A percentile compares a stretch with the other conserved stretches of the same genome.
phyloP scores from a whole-genome alignment of 2,329 filamentous ascomycete species.

The Epichloe bromicola region DNA sequence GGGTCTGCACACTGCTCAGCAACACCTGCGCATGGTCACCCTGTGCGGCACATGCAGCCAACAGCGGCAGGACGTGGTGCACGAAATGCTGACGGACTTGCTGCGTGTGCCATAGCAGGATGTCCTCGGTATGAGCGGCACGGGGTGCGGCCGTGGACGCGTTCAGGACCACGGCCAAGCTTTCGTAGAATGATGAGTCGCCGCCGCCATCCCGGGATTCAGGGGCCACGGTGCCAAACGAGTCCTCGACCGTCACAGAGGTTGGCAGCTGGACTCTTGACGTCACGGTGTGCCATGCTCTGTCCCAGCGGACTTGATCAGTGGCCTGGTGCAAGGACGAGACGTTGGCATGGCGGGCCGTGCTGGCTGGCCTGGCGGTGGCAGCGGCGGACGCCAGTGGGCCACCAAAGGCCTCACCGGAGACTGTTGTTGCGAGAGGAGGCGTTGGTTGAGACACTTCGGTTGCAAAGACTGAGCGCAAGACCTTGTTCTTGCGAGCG shows the following conservation, averaged over 20 bases:
- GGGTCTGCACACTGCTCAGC: conserved; percentile 38
- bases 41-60: conserved; percentile 33
- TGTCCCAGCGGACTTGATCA: conserved; percentile 45
- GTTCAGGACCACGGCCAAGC: conserved; percentile 40
- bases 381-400: conserved; percentile 14
- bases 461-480: conserved; percentile 43
- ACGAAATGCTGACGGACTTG: conserved; percentile 50
- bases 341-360: conserved; percentile 1
- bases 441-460: conserved; percentile 38
- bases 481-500: conserved; percentile 34
- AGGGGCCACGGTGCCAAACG: conserved; percentile 34
- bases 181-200: conserved; percentile 34
- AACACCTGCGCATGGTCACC: conserved; percentile 33
- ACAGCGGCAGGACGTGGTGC: conserved; percentile 42
- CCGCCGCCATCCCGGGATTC: conserved; percentile 29
- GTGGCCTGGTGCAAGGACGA: conserved; percentile 16
- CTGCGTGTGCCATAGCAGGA: conserved; percentile 46
- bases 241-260: conserved; percentile 41
- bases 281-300: conserved; percentile 50
- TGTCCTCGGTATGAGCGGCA: conserved; percentile 40
- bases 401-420: conserved; percentile 34
- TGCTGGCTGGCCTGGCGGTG: conserved; percentile 8
- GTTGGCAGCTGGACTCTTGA: conserved; percentile 41
- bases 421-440: conserved; percentile 24
- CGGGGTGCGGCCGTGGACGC: conserved; percentile 32